phyloP scores from a whole-genome alignment of 2,329 filamentous ascomycete genomes.

The Lachnellula suecica region DNA sequence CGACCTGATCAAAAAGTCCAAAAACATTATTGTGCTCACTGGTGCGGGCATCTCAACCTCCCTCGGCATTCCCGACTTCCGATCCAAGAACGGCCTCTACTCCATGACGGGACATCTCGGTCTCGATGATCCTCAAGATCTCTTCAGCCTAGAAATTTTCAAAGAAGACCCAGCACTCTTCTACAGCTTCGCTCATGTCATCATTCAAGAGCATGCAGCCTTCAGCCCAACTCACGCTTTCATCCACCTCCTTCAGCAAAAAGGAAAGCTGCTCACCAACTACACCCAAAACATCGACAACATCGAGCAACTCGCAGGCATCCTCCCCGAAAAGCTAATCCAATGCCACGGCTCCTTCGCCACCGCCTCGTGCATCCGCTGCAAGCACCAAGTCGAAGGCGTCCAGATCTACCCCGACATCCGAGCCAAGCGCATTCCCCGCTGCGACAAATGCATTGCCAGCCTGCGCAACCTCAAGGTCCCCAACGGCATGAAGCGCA shows the following conservation, averaged over 20 bases:
- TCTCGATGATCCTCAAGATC: constrained; percentile 80
- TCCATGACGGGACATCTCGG: constrained; percentile 79
- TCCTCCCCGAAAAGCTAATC: constrained; percentile 77
- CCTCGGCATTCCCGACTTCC: constrained; percentile 94
- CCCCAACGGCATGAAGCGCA: constrained; percentile 54
- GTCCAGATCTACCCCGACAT: constrained; percentile 80
- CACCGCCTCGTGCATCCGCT: constrained; percentile 85
- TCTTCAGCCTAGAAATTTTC: constrained; percentile 90
- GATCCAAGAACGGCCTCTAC: constrained; percentile 91
- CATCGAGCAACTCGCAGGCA: constrained; percentile 83
- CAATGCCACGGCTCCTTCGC: constrained; percentile 98
- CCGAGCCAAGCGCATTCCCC: constrained; percentile 71
- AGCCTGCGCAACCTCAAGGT: constrained; percentile 49
- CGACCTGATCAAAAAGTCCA: constrained; percentile 66
- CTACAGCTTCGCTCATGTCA: constrained; percentile 88
- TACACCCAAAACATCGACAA: constrained; percentile 99
- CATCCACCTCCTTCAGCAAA: constrained; percentile 83
- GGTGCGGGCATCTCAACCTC: constrained; percentile 96
- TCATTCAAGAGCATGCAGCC: constrained; percentile 75
- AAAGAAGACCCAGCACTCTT: constrained; percentile 84
- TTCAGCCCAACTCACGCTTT: constrained; percentile 94
- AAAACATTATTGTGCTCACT: constrained; percentile 90
- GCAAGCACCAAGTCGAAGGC: constrained; percentile 70
- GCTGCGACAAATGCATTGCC: constrained; percentile 70
- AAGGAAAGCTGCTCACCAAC: constrained; percentile 88